These are phyloP conservation scores for Caloboletus firmus DNA, from an alignment of 1,284 basidiomycete genomes.

Conservation along the genomic window DNA sequence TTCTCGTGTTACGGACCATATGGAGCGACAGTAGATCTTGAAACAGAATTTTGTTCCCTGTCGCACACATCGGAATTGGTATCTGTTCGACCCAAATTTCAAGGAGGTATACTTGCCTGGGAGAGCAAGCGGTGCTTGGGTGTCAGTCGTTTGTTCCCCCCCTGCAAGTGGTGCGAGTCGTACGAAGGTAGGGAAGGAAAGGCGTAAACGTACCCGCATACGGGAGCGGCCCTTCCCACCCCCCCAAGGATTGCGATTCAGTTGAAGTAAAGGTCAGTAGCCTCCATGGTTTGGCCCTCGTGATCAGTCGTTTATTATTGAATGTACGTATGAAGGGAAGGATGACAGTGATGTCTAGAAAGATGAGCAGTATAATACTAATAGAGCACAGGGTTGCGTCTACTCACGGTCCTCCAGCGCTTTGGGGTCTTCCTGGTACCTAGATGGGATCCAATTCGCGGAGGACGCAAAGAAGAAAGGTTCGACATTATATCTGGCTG, in stretches of 20 bases:
- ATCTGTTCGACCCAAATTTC: background rate
- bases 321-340: constrained; percentile 48
- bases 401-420: constrained; percentile 47
- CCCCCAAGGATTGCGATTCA: background rate
- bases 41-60: constrained; percentile 30
- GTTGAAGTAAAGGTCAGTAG: background rate
- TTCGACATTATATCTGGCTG: constrained; percentile 39
- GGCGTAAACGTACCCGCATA: constrained; percentile 14
- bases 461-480: constrained; percentile 61
- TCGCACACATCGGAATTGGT: background rate
- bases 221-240: constrained; percentile 1
- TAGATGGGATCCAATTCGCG: constrained; percentile 52
- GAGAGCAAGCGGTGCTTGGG: constrained; percentile 47
- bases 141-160: constrained; percentile 44
- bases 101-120: constrained; percentile 9
- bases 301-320: constrained; percentile 19
- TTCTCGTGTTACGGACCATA: constrained; percentile 36
- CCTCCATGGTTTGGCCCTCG: constrained; percentile 9
- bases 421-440: constrained; percentile 47
- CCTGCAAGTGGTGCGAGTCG: constrained; percentile 7
- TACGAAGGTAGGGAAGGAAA: background rate
- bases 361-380: background rate
- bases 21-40: constrained; percentile 42
- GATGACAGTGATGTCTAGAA: constrained; percentile 48
- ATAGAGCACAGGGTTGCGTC: background rate